phyloP scores from a whole-genome alignment of 345 rosid species.

The Brassica carinata region DNA sequence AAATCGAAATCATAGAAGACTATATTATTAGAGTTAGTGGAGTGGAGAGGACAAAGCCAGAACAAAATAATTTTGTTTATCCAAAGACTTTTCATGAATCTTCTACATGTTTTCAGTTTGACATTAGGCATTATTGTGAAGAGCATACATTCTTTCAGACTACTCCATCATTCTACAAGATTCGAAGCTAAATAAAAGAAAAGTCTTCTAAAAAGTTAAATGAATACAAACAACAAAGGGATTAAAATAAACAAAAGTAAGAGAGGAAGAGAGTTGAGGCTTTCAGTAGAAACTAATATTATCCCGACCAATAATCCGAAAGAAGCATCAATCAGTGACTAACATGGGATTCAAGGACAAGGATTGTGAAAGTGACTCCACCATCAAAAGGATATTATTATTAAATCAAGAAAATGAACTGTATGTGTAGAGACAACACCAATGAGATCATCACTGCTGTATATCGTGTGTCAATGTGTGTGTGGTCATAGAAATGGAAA shows the following conservation, averaged over 20 bases:
- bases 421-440: constrained; percentile 19
- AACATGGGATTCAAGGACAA: constrained; percentile 34
- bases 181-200: not conserved
- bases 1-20: constrained; percentile 1
- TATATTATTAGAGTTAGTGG: not conserved
- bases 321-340: constrained; percentile 21
- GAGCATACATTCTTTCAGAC: not conserved
- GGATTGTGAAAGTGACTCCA: constrained; percentile 33
- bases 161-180: not conserved
- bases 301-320: constrained; percentile 14
- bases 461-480: constrained; percentile 21
- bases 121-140: not conserved
- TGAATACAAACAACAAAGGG: constrained; percentile 20
- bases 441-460: constrained; percentile 25
- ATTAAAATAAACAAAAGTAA: not conserved
- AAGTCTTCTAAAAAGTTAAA: not conserved
- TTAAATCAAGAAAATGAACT: constrained; percentile 3
- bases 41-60: not conserved
- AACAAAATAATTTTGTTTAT: not conserved
- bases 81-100: not conserved
- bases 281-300: not conserved
- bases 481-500: not conserved
- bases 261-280: constrained; percentile 5
- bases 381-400: constrained; percentile 1
- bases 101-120: not conserved